Conservation (phyloP, 768 basidiomycete species). For the Hortiboletus flavorubellus region DNA sequence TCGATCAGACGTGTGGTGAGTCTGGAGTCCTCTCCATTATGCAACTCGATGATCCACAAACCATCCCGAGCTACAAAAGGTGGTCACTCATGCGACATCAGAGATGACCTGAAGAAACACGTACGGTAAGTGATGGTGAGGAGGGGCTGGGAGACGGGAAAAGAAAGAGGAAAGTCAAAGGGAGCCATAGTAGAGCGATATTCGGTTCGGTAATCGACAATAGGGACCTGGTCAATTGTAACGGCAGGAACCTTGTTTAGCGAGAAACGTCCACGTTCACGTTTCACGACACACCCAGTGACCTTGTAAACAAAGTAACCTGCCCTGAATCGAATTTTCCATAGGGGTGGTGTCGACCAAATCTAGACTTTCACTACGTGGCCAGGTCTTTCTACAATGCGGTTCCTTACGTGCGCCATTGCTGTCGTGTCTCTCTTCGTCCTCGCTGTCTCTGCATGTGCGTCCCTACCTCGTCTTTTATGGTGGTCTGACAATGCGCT, state of each 20-base stretch:
- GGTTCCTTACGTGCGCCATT: slow-evolving; percentile 29
- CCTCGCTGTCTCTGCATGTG: slow-evolving; percentile 31
- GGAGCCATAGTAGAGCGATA: slow-evolving; percentile 1
- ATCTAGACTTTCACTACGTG: neutral
- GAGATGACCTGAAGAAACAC: slow-evolving; percentile 10
- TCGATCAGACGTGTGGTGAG: slow-evolving; percentile 57
- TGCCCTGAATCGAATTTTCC: slow-evolving; percentile 26
- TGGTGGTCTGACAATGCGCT: slow-evolving; percentile 4
- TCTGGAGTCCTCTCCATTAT: slow-evolving; percentile 74
- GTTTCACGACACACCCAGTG: too few species aligned
- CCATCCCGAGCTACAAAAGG: slow-evolving; percentile 38
- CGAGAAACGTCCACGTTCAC: too few species aligned
- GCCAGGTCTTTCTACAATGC: slow-evolving; percentile 27
- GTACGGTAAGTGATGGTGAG: slow-evolving; percentile 69
- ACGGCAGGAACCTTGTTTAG: too few species aligned
- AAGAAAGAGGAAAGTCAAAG: slow-evolving; percentile 36
- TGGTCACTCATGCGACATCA: neutral
- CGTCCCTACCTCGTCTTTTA: slow-evolving; percentile 2
- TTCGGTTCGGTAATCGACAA: too few species aligned
- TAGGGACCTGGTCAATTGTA: too few species aligned
- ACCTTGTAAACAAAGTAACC: neutral
- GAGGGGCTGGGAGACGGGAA: slow-evolving; percentile 50
- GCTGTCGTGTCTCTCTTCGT: slow-evolving; percentile 28
- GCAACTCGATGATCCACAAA: slow-evolving; percentile 78
- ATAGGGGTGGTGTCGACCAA: slow-evolving; percentile 21